A percentile compares a stretch with the other conserved stretches of the same genome.
Evolutionary conservation across 768 basidiomycete genomes (phyloP).

Genomic region (Crucibulum laeve): DNA sequence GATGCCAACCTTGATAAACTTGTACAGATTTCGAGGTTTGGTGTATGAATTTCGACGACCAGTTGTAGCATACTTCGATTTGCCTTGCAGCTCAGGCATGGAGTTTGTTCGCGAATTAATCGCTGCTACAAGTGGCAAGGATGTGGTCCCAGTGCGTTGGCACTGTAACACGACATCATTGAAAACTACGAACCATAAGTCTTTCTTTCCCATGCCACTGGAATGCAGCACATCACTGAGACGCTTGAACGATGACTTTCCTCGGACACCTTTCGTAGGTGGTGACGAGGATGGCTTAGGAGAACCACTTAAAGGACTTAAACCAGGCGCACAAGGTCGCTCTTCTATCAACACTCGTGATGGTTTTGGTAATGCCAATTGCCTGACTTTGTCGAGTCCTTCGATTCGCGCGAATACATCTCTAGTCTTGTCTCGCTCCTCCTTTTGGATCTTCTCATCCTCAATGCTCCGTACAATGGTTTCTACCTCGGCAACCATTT

Average conservation of each 20-base stretch:
- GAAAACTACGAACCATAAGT: constrained; percentile 93
- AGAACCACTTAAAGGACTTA: constrained; percentile 21
- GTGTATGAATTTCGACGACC: constrained; percentile 72
- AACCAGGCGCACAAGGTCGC: constrained; percentile 41
- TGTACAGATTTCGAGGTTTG: constrained; percentile 89
- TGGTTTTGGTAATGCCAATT: constrained; percentile 87
- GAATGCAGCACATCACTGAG: constrained; percentile 83
- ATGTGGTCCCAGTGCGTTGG: constrained; percentile 86
- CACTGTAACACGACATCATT: constrained; percentile 94
- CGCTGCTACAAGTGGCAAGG: constrained; percentile 67
- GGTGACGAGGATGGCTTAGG: constrained; percentile 28
- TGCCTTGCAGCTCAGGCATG: constrained; percentile 78
- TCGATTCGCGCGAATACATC: constrained; percentile 97
- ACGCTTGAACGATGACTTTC: constrained; percentile 85
- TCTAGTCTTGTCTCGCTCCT: constrained; percentile 91
- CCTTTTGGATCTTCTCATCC: constrained; percentile 96
- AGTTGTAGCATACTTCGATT: constrained; percentile 79
- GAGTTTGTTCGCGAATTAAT: constrained; percentile 70
- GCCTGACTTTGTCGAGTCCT: constrained; percentile 90
- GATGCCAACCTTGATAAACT: constrained; percentile 75
- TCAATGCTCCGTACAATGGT: constrained; percentile 94
- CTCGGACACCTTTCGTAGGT: constrained; percentile 61
- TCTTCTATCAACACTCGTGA: constrained; percentile 88
- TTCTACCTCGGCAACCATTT: constrained; percentile 97
- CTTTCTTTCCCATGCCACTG: constrained; percentile 65